Conservation (phyloP, 2,329 filamentous ascomycete genomes). For the Colletotrichum caudatum region DNA sequence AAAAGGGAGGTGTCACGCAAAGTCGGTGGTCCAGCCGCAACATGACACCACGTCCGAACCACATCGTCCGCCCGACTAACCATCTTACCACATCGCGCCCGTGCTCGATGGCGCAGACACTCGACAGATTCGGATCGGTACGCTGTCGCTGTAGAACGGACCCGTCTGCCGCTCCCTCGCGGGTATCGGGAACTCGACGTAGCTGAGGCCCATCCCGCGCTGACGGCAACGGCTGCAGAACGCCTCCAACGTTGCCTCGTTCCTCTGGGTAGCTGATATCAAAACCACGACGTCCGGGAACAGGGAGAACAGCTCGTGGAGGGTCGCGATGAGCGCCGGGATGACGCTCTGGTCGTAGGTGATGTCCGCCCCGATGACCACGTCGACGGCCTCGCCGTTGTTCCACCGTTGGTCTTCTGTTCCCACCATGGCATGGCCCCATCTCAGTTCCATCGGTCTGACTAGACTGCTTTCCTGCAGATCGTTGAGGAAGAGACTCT, state of each 20-base stretch:
- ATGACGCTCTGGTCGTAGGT: slow-evolving; percentile 78
- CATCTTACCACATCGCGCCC: slow-evolving; percentile 25
- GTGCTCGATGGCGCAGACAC: slow-evolving; percentile 33
- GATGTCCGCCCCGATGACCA: slow-evolving; percentile 81
- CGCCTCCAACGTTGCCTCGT: slow-evolving; percentile 73
- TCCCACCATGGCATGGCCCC: slow-evolving; percentile 71
- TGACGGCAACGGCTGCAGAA: slow-evolving; percentile 71
- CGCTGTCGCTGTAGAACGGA: slow-evolving; percentile 73
- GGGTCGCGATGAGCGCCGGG: slow-evolving; percentile 72
- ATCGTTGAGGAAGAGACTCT: slow-evolving; percentile 76
- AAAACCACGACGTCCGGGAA: slow-evolving; percentile 70
- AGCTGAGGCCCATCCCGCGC: slow-evolving; percentile 57
- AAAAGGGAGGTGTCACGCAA: not conserved
- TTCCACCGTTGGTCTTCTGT: slow-evolving; percentile 68
- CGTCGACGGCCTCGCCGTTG: slow-evolving; percentile 63
- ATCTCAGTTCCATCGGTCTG: slow-evolving; percentile 68
- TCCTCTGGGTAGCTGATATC: slow-evolving; percentile 78
- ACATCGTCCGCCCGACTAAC: not conserved
- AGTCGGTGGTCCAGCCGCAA: not conserved
- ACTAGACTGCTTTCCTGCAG: slow-evolving; percentile 62
- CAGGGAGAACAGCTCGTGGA: slow-evolving; percentile 70
- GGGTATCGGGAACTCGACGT: slow-evolving; percentile 58
- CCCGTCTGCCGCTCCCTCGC: slow-evolving; percentile 62
- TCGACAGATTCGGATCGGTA: slow-evolving; percentile 68
- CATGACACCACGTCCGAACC: not conserved